phyloP scores from a whole-genome alignment of 208 protist genomes.

The Crithidia fasciculata region DNA sequence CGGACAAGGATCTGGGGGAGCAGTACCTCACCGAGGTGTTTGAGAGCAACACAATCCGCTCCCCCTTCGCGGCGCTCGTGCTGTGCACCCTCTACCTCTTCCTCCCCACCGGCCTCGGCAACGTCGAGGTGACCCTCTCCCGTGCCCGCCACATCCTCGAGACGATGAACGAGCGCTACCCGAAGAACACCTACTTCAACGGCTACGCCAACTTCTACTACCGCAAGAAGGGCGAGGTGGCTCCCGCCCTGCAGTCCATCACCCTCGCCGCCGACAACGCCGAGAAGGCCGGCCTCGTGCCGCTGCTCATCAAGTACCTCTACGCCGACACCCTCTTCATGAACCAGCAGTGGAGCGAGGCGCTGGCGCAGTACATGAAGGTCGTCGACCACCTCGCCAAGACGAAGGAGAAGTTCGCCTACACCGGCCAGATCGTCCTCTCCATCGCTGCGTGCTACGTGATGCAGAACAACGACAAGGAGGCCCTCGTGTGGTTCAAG shows the following conservation, averaged over 20 bases:
- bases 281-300: conserved; percentile 66
- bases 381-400: conserved; percentile 71
- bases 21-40: conserved; percentile 89
- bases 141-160: conserved; percentile 84
- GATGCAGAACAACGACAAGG: conserved; percentile 75
- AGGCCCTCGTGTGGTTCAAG: conserved; percentile 75
- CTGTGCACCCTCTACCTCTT: conserved; percentile 93
- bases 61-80: conserved; percentile 82
- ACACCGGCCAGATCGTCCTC: conserved; percentile 86
- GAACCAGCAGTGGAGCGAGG: conserved; percentile 84
- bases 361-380: conserved; percentile 61
- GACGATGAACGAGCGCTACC: conserved; percentile 81
- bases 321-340: conserved; percentile 93
- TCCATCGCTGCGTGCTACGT: conserved; percentile 85
- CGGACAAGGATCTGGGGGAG: conserved; percentile 90
- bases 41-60: conserved; percentile 88
- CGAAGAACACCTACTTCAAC: conserved; percentile 91
- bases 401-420: conserved; percentile 86
- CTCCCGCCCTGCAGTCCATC: conserved; percentile 75
- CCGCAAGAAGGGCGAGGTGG: conserved; percentile 85
- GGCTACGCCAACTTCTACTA: conserved; percentile 93
- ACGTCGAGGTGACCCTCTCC: conserved; percentile 73
- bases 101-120: conserved; percentile 84
- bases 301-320: conserved; percentile 88
- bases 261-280: conserved; percentile 77